These are phyloP conservation scores for Monosporozyma aerobia DNA, from an alignment of 805 yeast species.

Conservation along the genomic window DNA sequence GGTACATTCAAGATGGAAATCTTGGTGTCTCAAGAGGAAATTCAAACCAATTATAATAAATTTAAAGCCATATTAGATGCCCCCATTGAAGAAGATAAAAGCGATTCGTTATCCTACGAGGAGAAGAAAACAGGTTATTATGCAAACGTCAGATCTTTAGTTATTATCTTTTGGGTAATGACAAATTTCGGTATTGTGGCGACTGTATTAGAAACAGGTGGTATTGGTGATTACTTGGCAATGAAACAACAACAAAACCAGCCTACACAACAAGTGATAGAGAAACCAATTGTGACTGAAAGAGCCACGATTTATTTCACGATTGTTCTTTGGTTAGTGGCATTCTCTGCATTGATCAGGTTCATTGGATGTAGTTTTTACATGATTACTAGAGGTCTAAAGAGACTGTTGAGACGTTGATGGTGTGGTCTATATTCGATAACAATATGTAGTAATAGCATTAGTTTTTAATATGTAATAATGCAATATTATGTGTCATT, in stretches of 20 bases:
- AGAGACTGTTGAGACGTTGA: constrained; percentile 11
- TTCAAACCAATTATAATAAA: constrained; percentile 62
- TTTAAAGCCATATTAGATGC: constrained; percentile 50
- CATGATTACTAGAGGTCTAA: constrained; percentile 33
- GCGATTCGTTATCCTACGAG: constrained; percentile 30
- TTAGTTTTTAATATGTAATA: too few species aligned
- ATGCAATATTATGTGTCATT: not conserved
- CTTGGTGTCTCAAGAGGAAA: constrained; percentile 68
- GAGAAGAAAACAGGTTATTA: constrained; percentile 72
- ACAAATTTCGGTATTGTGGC: constrained; percentile 77
- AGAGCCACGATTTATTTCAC: constrained; percentile 65
- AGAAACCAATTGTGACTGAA: constrained; percentile 21
- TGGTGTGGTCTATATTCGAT: not conserved
- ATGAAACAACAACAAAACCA: constrained; percentile 10
- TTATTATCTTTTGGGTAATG: constrained; percentile 83
- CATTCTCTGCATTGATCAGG: constrained; percentile 77
- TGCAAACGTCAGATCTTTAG: constrained; percentile 82
- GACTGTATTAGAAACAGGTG: constrained; percentile 77
- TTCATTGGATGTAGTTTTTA: constrained; percentile 66
- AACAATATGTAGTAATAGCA: too few species aligned
- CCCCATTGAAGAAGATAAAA: constrained; percentile 29
- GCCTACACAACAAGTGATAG: constrained; percentile 6
- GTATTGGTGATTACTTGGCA: constrained; percentile 40
- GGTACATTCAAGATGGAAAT: constrained; percentile 62
- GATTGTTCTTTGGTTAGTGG: constrained; percentile 87